Base-by-base conservation (phyloP, 139 green algal genomes). In the Asterochloris erici region DNA sequence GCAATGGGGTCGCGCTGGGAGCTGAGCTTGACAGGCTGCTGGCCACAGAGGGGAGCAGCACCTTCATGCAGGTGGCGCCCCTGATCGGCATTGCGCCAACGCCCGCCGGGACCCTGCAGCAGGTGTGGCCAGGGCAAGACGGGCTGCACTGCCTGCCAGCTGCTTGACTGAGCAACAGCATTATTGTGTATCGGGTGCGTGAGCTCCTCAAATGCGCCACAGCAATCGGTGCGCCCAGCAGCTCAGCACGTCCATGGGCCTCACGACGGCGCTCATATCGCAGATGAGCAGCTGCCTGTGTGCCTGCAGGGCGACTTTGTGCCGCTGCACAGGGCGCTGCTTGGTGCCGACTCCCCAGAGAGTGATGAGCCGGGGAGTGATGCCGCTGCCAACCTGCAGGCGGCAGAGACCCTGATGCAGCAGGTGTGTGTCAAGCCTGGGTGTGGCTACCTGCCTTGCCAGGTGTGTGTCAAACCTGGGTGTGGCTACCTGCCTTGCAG, bases 1-100 rank as follows among this genome's bases (percentile, higher is more conserved):
- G 78, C 27, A 82, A 82, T 29, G 78, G 78, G 60, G 9, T 66
- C 26, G 78, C 78, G 17, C 78, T 82, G 26, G 4, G 73, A 19
- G 73, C 16, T 29, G 27, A 38, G 61, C 63, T 82, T n/a, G 78
- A 82, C 27, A 64, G 63, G 14, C 26, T 73, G 78, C 63, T 82
- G 10, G 63, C 61, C 11, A 29, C 24, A 21, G 61, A 82, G 9
- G 63, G n/a, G 21, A 66, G 69, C 28, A 21, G 24, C 23, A 26
- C 28, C 26, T 63, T 63, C 63, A 75, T 82, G 78, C 78, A 82
- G 14, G 14, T 63, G 16, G 78, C 78, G 54, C 78, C 78, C 9
- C 14, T 82, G 78, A 61, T 82, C 10, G 78, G 78, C 63, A 62
- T 82, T 17, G 27, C 27, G 11, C 14, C 54, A 9, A 23, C 24